Base-by-base conservation (phyloP, 257 asterid genomes). In the Nicotiana otophora region DNA sequence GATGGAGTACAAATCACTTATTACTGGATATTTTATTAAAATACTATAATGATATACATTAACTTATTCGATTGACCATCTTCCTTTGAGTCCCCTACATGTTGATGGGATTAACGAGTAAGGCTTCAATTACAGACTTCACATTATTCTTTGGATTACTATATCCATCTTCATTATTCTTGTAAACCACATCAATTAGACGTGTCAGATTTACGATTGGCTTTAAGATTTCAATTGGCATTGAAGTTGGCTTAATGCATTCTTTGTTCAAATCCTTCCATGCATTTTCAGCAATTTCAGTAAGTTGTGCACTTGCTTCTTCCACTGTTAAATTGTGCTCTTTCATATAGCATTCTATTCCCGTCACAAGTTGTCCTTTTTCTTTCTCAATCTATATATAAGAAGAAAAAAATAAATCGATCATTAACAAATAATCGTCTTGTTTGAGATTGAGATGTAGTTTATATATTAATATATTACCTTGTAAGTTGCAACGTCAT, bases 241-340 rank as follows among this genome's bases (percentile, higher is more conserved):
- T 82, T 4, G 78, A 11, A 1, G 82, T 65, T 12, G 86, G 86
- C 78, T 70, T 82, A 5, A 77, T 39, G 15, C 39, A 69, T 31
- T 90, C 96, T 16, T 83, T 88, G 63, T 90, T 91, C 0, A 87
- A 84, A 33, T 87, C 92, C 68, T 89, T 90, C 95, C 95, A 91
- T 6, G 91, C 91, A 72, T 85, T 69, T 63, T 84, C 88, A 7
- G 81, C 89, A 1, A 87, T 87, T 10, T 66, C 69, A 0, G 34
- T 46, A 5, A 90, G 68, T 77, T 85, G 81, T 55, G 64, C 42
- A 85, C 81, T 78, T n/a, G 94, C 92, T 30, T 89, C 89, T 82
- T 77, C 82, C 76, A 82, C 80, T 0, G 84, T 19, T 1, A 89
- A 88, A 15, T 86, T 84, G 3, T 87, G 26, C 0, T 87, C 85